Percentiles rank a stretch among this genome's conserved stretches.
These are phyloP conservation scores for Eugenia klotzschiana DNA, from an alignment of 441 rosid species.

Conservation along the genomic window DNA sequence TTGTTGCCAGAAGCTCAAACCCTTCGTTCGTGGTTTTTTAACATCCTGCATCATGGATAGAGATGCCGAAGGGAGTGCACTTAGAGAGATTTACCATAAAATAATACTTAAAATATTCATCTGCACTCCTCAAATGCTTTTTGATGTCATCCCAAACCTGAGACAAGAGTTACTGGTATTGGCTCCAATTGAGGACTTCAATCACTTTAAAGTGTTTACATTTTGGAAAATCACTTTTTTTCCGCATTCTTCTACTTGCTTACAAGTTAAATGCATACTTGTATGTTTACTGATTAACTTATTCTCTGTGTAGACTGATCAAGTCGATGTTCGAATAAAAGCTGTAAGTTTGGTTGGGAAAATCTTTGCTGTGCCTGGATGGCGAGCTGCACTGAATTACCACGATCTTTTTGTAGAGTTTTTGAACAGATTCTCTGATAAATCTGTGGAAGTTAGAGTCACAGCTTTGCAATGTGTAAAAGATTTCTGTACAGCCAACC, in stretches of 20 bases:
- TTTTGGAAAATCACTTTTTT: constrained; percentile 2
- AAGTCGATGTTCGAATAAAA: constrained; percentile 87
- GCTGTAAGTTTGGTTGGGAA: constrained; percentile 75
- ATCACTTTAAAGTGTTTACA: not conserved
- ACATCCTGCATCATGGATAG: constrained; percentile 62
- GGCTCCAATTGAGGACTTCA: not conserved
- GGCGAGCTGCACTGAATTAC: constrained; percentile 38
- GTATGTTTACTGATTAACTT: constrained; percentile 2
- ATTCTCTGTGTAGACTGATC: constrained; percentile 59
- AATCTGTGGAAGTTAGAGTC: constrained; percentile 82
- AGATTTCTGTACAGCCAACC: constrained; percentile 56
- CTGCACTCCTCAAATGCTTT: constrained; percentile 74
- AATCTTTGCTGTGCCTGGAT: constrained; percentile 49
- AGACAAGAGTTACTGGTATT: constrained; percentile 69
- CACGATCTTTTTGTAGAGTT: constrained; percentile 63
- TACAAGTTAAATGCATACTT: not conserved
- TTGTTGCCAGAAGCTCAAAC: constrained; percentile 60
- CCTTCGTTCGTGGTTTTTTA: constrained; percentile 59
- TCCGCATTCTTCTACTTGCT: not conserved
- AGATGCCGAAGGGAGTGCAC: constrained; percentile 50
- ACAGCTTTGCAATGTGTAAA: constrained; percentile 59
- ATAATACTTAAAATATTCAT: constrained; percentile 55
- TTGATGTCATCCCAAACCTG: constrained; percentile 59
- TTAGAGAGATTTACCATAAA: constrained; percentile 75
- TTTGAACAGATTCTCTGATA: constrained; percentile 79